phyloP scores from a whole-genome alignment of 1,284 basidiomycete genomes.

The Exobasidium rhododendri region DNA sequence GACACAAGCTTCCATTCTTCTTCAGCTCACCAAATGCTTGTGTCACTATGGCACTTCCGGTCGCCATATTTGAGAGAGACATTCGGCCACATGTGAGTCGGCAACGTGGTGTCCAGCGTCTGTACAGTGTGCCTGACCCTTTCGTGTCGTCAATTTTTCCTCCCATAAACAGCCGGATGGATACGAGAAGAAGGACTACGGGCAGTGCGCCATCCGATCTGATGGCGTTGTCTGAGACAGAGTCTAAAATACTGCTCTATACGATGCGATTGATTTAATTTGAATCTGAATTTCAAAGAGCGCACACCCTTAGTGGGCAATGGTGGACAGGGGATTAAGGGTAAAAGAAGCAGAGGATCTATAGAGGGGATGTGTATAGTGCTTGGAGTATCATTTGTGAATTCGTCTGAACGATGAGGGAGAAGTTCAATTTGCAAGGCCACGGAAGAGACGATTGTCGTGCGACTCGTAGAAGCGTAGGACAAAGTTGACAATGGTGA shows the following conservation, averaged over 20 bases:
- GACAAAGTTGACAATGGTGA: constrained; percentile 49
- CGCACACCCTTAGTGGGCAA: too few species aligned
- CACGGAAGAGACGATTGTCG: constrained; percentile 27
- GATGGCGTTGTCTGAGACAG: not conserved
- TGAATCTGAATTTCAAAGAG: too few species aligned
- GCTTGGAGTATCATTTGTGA: not conserved
- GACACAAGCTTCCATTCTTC: too few species aligned
- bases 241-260: not conserved
- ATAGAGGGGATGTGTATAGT: not conserved
- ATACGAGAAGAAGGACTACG: not conserved
- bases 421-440: constrained; percentile 33
- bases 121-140: not conserved
- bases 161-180: not conserved
- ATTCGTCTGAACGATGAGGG: not conserved
- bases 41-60: constrained; percentile 68
- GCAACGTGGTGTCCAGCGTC: constrained; percentile 56
- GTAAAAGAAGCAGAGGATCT: too few species aligned
- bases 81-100: constrained; percentile 67
- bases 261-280: not conserved
- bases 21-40: constrained; percentile 67
- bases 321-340: not conserved
- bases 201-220: not conserved
- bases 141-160: too few species aligned
- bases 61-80: constrained; percentile 71
- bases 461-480: constrained; percentile 38